These are phyloP conservation scores for Zygotorulaspora danielsina DNA, from an alignment of 805 yeast species.

Conservation along the genomic window DNA sequence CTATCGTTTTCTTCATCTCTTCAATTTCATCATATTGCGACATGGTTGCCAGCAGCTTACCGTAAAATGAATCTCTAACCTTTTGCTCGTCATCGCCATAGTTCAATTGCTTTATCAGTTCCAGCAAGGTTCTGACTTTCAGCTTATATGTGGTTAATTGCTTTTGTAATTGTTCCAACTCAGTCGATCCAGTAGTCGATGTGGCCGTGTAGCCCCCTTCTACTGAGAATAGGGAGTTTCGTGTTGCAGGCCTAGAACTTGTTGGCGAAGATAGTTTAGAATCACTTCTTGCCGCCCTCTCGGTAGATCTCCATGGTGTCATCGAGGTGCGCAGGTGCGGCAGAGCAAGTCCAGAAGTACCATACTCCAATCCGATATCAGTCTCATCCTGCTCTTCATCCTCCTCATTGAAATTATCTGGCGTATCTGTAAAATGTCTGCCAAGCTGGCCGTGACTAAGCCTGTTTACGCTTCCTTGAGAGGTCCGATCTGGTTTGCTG, in stretches of 20 bases:
- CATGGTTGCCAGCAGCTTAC: conserved; percentile 20
- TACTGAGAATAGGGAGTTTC: conserved; percentile 22
- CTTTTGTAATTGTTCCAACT: conserved; percentile 38
- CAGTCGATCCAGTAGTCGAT: conserved; percentile 22
- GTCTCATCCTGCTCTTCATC: conserved; percentile 19
- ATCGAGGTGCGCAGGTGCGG: conserved; percentile 36
- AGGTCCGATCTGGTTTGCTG: conserved; percentile 1
- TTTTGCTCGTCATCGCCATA: conserved; percentile 8
- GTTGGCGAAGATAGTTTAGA: conserved; percentile 15
- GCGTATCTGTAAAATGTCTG: conserved; percentile 1
- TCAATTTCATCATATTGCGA: conserved; percentile 22
- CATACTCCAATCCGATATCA: conserved; percentile 8
- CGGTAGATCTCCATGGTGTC: conserved; percentile 38
- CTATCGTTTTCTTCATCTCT: conserved; percentile 14
- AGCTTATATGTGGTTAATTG: conserved; percentile 42
- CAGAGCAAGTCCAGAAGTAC: conserved; percentile 22
- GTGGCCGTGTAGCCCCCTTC: conserved; percentile 14
- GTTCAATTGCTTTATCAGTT: conserved; percentile 27
- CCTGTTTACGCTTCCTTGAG: conserved; percentile 1
- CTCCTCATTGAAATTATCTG: conserved; percentile 10
- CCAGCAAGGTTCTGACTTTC: conserved; percentile 35
- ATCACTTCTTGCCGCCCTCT: conserved; percentile 10
- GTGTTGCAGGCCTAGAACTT: conserved; percentile 17
- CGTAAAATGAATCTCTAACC: conserved; percentile 21
- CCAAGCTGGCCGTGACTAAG: not conserved